These are phyloP conservation scores for Diaporthe capsici DNA, from an alignment of 2,329 filamentous ascomycete genomes.

Conservation along the genomic window DNA sequence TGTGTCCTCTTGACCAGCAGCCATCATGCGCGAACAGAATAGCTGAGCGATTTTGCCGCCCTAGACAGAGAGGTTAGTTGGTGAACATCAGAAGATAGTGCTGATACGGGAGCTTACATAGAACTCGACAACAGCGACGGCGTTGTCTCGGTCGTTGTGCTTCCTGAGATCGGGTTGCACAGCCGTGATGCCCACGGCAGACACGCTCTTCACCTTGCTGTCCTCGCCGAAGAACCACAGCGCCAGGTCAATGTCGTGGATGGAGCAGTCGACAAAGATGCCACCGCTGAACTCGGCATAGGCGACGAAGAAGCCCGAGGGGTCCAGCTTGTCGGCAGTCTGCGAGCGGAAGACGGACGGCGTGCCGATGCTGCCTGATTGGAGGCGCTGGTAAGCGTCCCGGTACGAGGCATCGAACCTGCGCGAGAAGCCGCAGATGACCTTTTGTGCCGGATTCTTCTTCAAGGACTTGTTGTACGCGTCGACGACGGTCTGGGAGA, in stretches of 20 bases:
- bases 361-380: conserved; percentile 69
- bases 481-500: conserved; percentile 66
- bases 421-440: conserved; percentile 76
- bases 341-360: conserved; percentile 74
- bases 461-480: conserved; percentile 67
- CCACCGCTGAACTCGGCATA: conserved; percentile 77
- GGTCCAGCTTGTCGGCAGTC: conserved; percentile 77
- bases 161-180: conserved; percentile 70
- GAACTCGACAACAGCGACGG: conserved; percentile 76
- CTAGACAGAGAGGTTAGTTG: conserved; percentile 43
- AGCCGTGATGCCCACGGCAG: conserved; percentile 70
- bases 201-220: conserved; percentile 67
- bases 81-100: background rate
- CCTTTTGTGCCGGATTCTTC: conserved; percentile 71
- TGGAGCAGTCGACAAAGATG: conserved; percentile 79
- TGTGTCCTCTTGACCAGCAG: conserved; percentile 75
- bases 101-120: conserved; percentile 42
- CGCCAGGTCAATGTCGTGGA: conserved; percentile 78
- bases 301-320: conserved; percentile 76
- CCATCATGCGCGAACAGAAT: conserved; percentile 76
- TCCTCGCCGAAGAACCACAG: conserved; percentile 73
- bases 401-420: conserved; percentile 78
- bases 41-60: conserved; percentile 75
- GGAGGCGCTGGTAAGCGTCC: conserved; percentile 67
- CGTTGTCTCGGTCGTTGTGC: conserved; percentile 74